Conservation (phyloP, 1,139 yeast genomes). For the Hansenula lynferdii region DNA sequence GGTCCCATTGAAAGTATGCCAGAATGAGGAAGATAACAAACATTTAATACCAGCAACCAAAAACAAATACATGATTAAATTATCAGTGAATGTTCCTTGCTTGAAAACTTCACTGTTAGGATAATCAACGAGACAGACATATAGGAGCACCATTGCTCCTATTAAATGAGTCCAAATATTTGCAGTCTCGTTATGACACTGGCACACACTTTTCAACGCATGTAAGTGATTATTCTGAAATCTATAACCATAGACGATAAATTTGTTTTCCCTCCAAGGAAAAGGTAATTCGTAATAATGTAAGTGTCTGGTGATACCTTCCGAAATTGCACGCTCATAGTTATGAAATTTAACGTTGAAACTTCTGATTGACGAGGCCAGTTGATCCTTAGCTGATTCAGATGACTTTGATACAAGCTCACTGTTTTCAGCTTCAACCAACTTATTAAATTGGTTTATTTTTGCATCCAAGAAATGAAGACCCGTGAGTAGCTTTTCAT, state of each 20-base stretch:
- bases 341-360: constrained; percentile 44
- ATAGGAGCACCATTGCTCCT: constrained; percentile 59
- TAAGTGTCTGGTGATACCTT: constrained; percentile 54
- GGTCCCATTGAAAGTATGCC: constrained; percentile 92
- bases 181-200: constrained; percentile 83
- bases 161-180: constrained; percentile 91
- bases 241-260: constrained; percentile 78
- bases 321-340: constrained; percentile 52
- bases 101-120: constrained; percentile 48
- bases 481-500: constrained; percentile 45
- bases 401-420: constrained; percentile 11
- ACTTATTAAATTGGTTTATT: constrained; percentile 44
- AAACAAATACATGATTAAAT: constrained; percentile 54
- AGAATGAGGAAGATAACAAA: constrained; percentile 67
- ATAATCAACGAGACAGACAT: constrained; percentile 53
- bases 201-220: constrained; percentile 52
- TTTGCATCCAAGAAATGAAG: constrained; percentile 55
- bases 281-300: constrained; percentile 87
- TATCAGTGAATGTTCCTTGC: constrained; percentile 35
- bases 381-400: constrained; percentile 1
- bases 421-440: constrained; percentile 29
- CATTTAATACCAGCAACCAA: constrained; percentile 73
- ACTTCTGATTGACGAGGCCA: constrained; percentile 25
- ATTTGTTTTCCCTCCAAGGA: constrained; percentile 92
- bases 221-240: constrained; percentile 63